phyloP scores from a whole-genome alignment of 345 rosid species.

The Melaleuca alternifolia region DNA sequence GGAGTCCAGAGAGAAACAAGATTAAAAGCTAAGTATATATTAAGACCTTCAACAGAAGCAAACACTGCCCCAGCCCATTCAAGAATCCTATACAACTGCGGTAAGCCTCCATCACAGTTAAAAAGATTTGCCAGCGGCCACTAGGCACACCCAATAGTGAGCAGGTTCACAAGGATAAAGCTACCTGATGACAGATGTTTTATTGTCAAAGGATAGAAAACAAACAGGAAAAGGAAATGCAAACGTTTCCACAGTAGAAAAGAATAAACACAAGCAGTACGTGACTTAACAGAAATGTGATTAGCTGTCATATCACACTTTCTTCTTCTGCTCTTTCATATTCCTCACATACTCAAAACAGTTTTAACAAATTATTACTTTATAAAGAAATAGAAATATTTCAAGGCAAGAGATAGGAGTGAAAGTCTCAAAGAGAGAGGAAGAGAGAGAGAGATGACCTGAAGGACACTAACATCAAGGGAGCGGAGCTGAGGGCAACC shows the following conservation, averaged over 20 bases:
- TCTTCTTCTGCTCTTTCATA: neutral
- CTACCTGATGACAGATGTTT: neutral
- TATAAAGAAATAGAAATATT: neutral
- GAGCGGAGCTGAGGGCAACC: conserved; percentile 65
- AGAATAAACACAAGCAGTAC: neutral
- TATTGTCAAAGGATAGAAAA: neutral
- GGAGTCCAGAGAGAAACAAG: neutral
- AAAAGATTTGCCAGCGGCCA: neutral
- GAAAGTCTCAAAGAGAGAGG: neutral
- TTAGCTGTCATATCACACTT: neutral
- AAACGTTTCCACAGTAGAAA: neutral
- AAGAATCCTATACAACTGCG: neutral
- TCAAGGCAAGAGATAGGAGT: neutral
- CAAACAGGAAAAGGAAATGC: neutral
- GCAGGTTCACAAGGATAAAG: neutral
- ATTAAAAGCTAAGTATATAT: neutral
- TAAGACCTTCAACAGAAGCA: neutral
- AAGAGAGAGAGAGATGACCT: conserved; percentile 32
- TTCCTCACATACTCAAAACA: neutral
- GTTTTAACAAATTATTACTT: neutral
- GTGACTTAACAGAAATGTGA: neutral
- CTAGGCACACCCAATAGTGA: neutral
- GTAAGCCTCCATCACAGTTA: neutral
- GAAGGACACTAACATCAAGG: conserved; percentile 87
- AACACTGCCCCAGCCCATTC: neutral